Percentiles rank a stretch among this genome's conserved stretches.
These are phyloP conservation scores for Fusarium pseudonygamai DNA, from an alignment of 2,329 filamentous ascomycete species.

Conservation along the genomic window DNA sequence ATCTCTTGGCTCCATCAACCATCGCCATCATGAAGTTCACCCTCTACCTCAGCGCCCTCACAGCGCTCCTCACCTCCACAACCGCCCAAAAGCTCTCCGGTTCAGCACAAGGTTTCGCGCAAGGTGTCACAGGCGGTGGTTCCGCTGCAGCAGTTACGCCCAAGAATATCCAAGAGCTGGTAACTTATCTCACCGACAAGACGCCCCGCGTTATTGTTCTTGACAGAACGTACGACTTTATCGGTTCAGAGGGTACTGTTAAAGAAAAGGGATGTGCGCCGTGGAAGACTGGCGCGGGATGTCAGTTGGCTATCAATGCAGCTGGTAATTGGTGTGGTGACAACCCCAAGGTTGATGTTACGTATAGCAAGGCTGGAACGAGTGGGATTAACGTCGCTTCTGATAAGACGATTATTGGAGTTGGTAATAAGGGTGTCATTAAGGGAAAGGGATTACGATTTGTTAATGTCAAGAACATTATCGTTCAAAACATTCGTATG, in stretches of 20 bases:
- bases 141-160: slow-evolving; percentile 22
- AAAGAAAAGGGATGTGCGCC: slow-evolving; percentile 28
- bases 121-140: slow-evolving; percentile 26
- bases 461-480: slow-evolving; percentile 45
- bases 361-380: slow-evolving; percentile 13
- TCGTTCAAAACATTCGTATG: slow-evolving; percentile 43
- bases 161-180: slow-evolving; percentile 23
- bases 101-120: slow-evolving; percentile 23
- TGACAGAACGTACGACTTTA: slow-evolving; percentile 45
- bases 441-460: slow-evolving; percentile 54
- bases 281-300: slow-evolving; percentile 30
- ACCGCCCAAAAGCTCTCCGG: slow-evolving; percentile 4
- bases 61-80: not conserved
- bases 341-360: slow-evolving; percentile 4
- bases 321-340: slow-evolving; percentile 19
- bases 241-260: slow-evolving; percentile 38
- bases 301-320: slow-evolving; percentile 40
- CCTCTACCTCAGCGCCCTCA: not conserved
- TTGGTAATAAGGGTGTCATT: slow-evolving; percentile 50
- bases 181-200: slow-evolving; percentile 27
- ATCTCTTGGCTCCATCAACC: not conserved
- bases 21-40: not conserved
- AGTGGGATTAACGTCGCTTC: slow-evolving; percentile 43
- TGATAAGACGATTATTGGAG: slow-evolving; percentile 54
- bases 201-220: slow-evolving; percentile 50